Percentiles rank a stretch among this genome's conserved stretches.
Conservation (phyloP, 2,329 filamentous ascomycete species). For the Botrytis hyacinthi region DNA sequence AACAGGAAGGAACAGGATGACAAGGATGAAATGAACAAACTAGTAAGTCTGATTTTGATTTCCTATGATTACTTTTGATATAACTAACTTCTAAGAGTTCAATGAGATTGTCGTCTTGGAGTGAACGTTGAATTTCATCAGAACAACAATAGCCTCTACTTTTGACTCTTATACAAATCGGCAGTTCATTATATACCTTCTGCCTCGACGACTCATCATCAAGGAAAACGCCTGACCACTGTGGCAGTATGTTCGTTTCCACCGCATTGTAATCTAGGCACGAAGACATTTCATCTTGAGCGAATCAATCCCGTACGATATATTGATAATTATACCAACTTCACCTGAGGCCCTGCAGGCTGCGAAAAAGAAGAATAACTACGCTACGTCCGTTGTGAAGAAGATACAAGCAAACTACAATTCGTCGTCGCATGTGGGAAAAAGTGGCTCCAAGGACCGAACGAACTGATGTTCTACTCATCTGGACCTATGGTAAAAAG, state of each 20-base stretch:
- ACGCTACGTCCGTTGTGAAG: neutral
- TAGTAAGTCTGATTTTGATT: neutral
- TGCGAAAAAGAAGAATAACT: neutral
- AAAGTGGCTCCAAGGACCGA: neutral
- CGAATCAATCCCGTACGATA: neutral
- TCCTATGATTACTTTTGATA: neutral
- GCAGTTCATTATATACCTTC: neutral
- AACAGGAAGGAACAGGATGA: neutral
- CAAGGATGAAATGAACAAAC: neutral
- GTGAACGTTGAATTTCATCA: neutral
- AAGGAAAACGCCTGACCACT: neutral
- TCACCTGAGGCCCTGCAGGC: rapidly evolving
- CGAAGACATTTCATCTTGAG: neutral
- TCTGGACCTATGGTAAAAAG: neutral
- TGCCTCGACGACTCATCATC: neutral
- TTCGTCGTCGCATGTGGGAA: neutral
- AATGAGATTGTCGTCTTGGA: neutral
- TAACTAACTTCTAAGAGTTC: neutral
- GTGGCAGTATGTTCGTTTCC: neutral
- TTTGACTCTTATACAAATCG: neutral
- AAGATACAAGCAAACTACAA: neutral
- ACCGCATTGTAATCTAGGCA: neutral
- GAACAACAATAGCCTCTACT: neutral
- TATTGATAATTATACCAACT: neutral
- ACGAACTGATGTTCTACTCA: rapidly evolving